Conservation (phyloP, 768 basidiomycete species). For the Russula sp. region DNA sequence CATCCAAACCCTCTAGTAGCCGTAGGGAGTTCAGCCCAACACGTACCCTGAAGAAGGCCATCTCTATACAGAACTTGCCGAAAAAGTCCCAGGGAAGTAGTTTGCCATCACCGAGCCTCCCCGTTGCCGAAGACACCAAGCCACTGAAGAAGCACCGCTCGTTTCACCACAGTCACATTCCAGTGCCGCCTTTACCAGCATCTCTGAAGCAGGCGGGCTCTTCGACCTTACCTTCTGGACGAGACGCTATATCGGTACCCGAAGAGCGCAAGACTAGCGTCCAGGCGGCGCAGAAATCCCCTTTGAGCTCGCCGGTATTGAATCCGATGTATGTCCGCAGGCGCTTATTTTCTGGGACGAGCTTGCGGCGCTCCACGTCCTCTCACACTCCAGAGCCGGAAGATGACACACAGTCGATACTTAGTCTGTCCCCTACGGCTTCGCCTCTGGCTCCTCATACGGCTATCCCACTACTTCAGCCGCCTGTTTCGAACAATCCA, state of each 20-base stretch:
- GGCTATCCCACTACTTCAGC: background rate
- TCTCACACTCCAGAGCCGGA: slow-evolving; percentile 39
- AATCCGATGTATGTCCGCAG: slow-evolving; percentile 35
- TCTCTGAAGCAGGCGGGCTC: slow-evolving; percentile 29
- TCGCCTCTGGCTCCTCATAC: slow-evolving; percentile 6
- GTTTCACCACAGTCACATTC: slow-evolving; percentile 53
- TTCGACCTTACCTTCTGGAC: slow-evolving; percentile 7
- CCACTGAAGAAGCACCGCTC: slow-evolving; percentile 51
- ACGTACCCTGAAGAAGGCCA: slow-evolving; percentile 43
- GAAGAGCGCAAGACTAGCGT: slow-evolving; percentile 21
- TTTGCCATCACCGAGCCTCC: slow-evolving; percentile 28
- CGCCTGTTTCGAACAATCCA: background rate
- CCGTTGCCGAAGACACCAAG: slow-evolving; percentile 30
- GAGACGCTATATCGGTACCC: slow-evolving; percentile 9
- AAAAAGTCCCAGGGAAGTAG: slow-evolving; percentile 28
- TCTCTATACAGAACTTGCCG: slow-evolving; percentile 51
- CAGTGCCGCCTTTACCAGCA: slow-evolving; percentile 44
- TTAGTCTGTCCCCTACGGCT: slow-evolving; percentile 35
- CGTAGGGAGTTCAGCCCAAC: slow-evolving; percentile 23
- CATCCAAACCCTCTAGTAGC: background rate
- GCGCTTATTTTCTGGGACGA: slow-evolving; percentile 61
- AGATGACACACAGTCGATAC: slow-evolving; percentile 51
- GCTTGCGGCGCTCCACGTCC: slow-evolving; percentile 43
- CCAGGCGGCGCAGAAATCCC: slow-evolving; percentile 18
- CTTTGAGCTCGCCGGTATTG: slow-evolving; percentile 14